A percentile compares a stretch with the other conserved stretches of the same genome.
These are phyloP conservation scores for Amanita rubescens DNA, from an alignment of 768 basidiomycete genomes.

Conservation along the genomic window DNA sequence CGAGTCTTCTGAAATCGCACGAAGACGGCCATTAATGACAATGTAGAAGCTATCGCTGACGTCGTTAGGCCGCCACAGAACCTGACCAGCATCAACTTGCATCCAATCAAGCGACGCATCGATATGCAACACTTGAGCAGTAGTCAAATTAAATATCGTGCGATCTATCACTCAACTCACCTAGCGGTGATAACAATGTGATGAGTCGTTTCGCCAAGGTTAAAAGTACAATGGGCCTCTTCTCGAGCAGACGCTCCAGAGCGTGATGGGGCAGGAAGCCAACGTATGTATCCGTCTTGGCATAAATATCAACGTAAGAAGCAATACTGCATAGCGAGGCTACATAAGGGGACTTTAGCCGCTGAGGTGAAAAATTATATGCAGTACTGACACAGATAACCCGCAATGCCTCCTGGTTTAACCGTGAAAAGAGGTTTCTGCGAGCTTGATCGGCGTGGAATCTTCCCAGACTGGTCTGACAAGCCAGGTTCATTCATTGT, in stretches of 20 bases:
- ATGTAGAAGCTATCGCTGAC: slow-evolving; percentile 95
- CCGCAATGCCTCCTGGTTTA: slow-evolving; percentile 96
- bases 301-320: slow-evolving; percentile 93
- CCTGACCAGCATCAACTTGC: slow-evolving; percentile 93
- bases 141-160: background rate
- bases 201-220: slow-evolving; percentile 96
- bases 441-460: slow-evolving; percentile 21
- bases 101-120: slow-evolving; percentile 98
- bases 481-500: slow-evolving; percentile 9
- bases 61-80: slow-evolving; percentile 89
- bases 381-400: slow-evolving; percentile 67
- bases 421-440: slow-evolving; percentile 86
- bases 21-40: slow-evolving; percentile 92
- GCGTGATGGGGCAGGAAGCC: slow-evolving; percentile 88
- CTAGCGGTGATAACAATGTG: slow-evolving; percentile 86
- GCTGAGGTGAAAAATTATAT: background rate
- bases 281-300: slow-evolving; percentile 98
- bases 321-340: slow-evolving; percentile 87
- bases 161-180: slow-evolving; percentile 34
- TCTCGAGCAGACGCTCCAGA: slow-evolving; percentile 84
- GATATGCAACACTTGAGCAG: slow-evolving; percentile 70
- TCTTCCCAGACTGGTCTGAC: slow-evolving; percentile 15
- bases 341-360: slow-evolving; percentile 19
- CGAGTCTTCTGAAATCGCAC: slow-evolving; percentile 79
- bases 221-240: slow-evolving; percentile 89